Conservation (phyloP, 208 protist genomes). For the Acanthamoeba rhysodes region DNA sequence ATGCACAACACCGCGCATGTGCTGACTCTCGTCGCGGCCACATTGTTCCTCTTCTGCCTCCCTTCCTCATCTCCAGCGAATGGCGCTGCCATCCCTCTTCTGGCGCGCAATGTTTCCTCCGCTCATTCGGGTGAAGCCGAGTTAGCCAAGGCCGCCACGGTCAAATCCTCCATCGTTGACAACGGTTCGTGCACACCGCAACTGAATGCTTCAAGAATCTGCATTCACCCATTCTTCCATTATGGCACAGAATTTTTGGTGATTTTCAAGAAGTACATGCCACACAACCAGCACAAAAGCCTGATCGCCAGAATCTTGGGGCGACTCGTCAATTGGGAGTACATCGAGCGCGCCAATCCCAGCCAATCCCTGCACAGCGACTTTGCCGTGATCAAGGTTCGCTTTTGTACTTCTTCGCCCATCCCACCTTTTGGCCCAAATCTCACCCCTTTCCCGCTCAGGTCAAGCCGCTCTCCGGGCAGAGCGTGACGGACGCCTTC, state of each 20-base stretch:
- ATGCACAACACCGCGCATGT: background rate
- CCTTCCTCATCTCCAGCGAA: background rate
- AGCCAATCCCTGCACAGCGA: slow-evolving; percentile 17
- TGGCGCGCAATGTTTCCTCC: background rate
- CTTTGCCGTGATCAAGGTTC: slow-evolving; percentile 67
- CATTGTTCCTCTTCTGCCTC: background rate
- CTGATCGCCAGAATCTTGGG: slow-evolving; percentile 7
- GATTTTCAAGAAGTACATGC: slow-evolving; percentile 66
- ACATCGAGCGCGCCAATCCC: slow-evolving; percentile 19
- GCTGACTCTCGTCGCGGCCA: background rate
- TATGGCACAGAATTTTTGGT: slow-evolving; percentile 48
- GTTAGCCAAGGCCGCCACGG: background rate
- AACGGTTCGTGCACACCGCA: background rate
- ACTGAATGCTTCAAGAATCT: background rate
- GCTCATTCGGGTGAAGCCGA: background rate
- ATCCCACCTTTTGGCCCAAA: background rate
- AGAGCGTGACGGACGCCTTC: slow-evolving; percentile 17
- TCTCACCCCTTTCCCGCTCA: background rate
- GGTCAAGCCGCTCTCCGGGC: background rate
- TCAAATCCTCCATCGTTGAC: slow-evolving; percentile 8
- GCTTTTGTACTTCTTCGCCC: background rate
- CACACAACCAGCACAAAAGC: slow-evolving; percentile 36
- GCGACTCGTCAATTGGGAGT: background rate
- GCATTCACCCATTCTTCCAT: background rate
- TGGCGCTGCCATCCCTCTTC: background rate